phyloP scores from a whole-genome alignment of 169 alveolate species.

The Plasmodium relictum region DNA sequence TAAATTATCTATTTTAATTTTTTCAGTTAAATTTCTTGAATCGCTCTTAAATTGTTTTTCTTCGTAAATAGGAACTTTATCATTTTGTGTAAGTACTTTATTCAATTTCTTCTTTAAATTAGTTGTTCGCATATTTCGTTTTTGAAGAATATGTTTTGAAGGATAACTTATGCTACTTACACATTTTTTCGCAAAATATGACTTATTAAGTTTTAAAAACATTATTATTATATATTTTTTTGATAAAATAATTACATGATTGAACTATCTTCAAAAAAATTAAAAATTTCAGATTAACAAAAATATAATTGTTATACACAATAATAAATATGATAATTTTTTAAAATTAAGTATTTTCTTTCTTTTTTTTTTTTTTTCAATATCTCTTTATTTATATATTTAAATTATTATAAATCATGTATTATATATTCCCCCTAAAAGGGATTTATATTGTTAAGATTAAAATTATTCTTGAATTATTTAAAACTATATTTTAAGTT shows the following conservation, averaged over 20 bases:
- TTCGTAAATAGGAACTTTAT: slow-evolving; percentile 13
- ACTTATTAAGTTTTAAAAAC: slow-evolving; percentile 26
- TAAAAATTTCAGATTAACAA: not conserved
- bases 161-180: not conserved
- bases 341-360: not conserved
- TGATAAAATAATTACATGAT: not conserved
- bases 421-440: no score
- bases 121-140: slow-evolving; percentile 28
- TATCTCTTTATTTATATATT: no score
- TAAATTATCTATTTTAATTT: slow-evolving; percentile 28
- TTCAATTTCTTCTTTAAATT: slow-evolving; percentile 11
- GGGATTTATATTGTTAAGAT: no score
- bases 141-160: not conserved
- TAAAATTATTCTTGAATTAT: no score
- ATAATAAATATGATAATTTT: not conserved
- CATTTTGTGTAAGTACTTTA: slow-evolving; percentile 43
- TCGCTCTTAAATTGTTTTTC: slow-evolving; percentile 16
- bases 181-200: slow-evolving; percentile 10
- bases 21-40: slow-evolving; percentile 60
- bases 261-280: not conserved
- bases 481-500: no score
- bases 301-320: not conserved
- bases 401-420: no score
- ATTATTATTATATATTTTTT: slow-evolving; percentile 4
- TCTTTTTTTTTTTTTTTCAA: not conserved